Conservation (phyloP, 345 rosid species). For the Raphanus sativus region DNA sequence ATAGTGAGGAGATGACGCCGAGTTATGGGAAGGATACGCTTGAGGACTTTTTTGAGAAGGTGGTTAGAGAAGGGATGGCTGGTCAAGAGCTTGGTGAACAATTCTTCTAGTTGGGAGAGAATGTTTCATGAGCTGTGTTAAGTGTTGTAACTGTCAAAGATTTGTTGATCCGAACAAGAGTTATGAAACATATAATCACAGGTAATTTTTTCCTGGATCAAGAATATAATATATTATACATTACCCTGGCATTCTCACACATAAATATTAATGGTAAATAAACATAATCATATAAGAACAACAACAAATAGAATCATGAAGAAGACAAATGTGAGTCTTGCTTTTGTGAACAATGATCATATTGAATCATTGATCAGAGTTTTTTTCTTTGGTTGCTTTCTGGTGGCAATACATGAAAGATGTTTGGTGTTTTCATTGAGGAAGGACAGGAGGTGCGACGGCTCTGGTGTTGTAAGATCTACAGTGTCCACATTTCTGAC, state of each 20-base stretch:
- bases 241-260: conserved; percentile 8
- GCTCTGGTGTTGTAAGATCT: conserved; percentile 87
- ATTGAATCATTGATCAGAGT: background rate
- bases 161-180: background rate
- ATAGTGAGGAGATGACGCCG: conserved; percentile 82
- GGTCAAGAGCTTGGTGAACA: conserved; percentile 98
- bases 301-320: conserved; percentile 30
- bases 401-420: conserved; percentile 17
- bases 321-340: conserved; percentile 28
- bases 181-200: conserved; percentile 16
- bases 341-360: conserved; percentile 15
- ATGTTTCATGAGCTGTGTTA: background rate
- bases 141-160: background rate
- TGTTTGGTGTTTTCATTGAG: conserved; percentile 48
- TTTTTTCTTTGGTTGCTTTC: conserved; percentile 18
- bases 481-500: conserved; percentile 95
- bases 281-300: conserved; percentile 16
- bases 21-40: conserved; percentile 84
- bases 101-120: conserved; percentile 43
- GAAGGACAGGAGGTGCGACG: conserved; percentile 81
- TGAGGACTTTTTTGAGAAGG: conserved; percentile 80
- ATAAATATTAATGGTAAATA: conserved; percentile 28
- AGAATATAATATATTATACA: conserved; percentile 24
- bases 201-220: conserved; percentile 13
- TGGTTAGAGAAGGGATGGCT: conserved; percentile 81